Base-by-base conservation (phyloP, 192 early-diverging fungal species). In the Gryganskiella cystojenkinii region DNA sequence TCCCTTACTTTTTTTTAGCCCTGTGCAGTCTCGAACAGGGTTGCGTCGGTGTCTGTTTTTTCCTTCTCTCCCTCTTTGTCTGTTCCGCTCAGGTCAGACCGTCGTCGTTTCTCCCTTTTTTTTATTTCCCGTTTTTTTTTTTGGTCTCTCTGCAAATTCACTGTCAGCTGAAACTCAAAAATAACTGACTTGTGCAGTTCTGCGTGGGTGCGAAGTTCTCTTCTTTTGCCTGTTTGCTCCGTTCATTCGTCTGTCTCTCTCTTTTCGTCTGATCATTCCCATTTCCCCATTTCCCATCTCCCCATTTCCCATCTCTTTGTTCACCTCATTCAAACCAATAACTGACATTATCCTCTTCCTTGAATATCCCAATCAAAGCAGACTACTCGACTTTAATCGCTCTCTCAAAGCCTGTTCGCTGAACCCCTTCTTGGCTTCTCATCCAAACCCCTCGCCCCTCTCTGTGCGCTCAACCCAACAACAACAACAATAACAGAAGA, bases 91-190 rank as follows among this genome's bases (percentile, higher is more conserved):
- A 25, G 20, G 52, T 54, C 33, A 25, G 33, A 31, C 52, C 28
- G 4, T 30, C 52, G 27, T 30, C 52, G 33, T 31, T 31, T 30
- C 33, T 30, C 30, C 33, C 51, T 25, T 46, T 50, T n/a, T 24
- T 33, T 54, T 25, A 3, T 17, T 54, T 0, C 24, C 33, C n/a
- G 52, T 54, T 50, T 30, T 30, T 54, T 54, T 54, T 25, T 54
- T 30, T 31, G 52, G 15, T 30, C 30, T 54, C 6, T 54, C 33
- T 54, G 28, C 15, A 31, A 51, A 28, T n/a, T 31, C 47, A 20
- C 44, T 10, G 25, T 10, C 37, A 17, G 25, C 50, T 64, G 62
- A 64, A 64, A 64, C 62, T 49, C 42, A 64, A 53, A 64, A 64
- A 53, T 37, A 63, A 64, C 35, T 40, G 17, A 57, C 44, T 1